Percentiles rank a stretch among this genome's conserved stretches.
These are phyloP conservation scores for Solanum paucissectum DNA, from an alignment of 257 asterid species.

Conservation along the genomic window DNA sequence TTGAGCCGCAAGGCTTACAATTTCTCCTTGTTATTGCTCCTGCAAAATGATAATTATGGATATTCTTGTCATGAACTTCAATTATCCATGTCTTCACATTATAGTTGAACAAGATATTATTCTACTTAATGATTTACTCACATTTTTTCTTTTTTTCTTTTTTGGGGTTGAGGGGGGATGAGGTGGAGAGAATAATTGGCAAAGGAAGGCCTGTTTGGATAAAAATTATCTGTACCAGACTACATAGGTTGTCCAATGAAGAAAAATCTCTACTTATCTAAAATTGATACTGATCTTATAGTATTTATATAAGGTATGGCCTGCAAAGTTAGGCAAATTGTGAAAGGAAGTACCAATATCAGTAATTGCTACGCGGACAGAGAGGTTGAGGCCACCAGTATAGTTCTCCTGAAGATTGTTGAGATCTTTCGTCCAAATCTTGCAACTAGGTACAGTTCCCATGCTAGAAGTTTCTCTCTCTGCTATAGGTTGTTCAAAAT, in stretches of 20 bases:
- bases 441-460: neutral
- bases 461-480: neutral
- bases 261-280: neutral
- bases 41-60: neutral
- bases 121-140: neutral
- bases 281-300: neutral
- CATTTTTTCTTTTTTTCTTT: neutral
- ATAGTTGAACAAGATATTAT: neutral
- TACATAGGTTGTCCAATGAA: neutral
- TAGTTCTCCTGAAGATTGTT: conserved; percentile 10
- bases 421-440: conserved; percentile 9
- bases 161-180: neutral
- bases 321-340: neutral
- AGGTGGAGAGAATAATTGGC: neutral
- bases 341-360: conserved; percentile 4
- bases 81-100: neutral
- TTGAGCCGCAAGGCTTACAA: conserved; percentile 1
- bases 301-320: neutral
- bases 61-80: neutral
- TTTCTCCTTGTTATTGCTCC: neutral
- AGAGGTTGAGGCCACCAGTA: neutral
- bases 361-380: conserved; percentile 1
- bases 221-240: neutral
- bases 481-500: neutral
- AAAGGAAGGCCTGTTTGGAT: neutral